A percentile compares a stretch with the other conserved stretches of the same genome.
Evolutionary conservation across 1,284 basidiomycete genomes (phyloP).

Genomic region (Trichosporon sp.): DNA sequence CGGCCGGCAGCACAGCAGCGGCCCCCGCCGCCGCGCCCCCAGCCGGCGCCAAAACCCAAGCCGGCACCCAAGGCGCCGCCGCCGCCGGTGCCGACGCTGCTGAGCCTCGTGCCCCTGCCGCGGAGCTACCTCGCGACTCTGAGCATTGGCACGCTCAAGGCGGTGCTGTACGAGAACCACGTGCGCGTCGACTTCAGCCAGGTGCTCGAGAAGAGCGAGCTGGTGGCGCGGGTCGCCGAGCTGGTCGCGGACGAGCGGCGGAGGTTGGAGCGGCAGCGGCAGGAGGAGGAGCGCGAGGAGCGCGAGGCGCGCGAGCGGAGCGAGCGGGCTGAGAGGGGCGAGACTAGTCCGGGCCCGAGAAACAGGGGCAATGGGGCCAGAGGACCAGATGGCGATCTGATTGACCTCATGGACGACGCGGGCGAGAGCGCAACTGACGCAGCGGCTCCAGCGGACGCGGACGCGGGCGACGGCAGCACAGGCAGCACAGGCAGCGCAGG

Average conservation of each 20-base stretch:
- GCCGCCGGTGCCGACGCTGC: conserved; percentile 55
- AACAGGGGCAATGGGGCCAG: not conserved
- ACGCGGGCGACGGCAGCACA: not conserved
- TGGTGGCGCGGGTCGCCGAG: conserved; percentile 63
- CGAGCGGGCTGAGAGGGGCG: not conserved
- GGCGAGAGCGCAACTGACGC: too few species aligned
- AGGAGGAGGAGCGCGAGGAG: conserved; percentile 46
- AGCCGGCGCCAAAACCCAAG: conserved; percentile 12
- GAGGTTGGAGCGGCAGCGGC: conserved; percentile 47
- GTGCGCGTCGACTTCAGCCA: conserved; percentile 50
- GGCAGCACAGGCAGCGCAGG: conserved; percentile 4
- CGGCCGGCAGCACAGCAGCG: conserved; percentile 7
- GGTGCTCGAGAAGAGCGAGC: conserved; percentile 56
- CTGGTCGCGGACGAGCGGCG: conserved; percentile 63
- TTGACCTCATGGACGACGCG: conserved; percentile 3
- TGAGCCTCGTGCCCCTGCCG: conserved; percentile 62
- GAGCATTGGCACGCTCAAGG: conserved; percentile 64
- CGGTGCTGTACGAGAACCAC: conserved; percentile 61
- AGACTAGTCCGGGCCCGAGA: not conserved
- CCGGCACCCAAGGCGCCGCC: conserved; percentile 15
- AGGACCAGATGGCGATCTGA: conserved; percentile 5
- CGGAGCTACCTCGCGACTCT: conserved; percentile 58
- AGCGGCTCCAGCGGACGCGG: too few species aligned
- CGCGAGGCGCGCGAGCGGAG: not conserved
- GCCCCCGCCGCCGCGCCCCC: conserved; percentile 16